These are phyloP conservation scores for Candida nemodendra DNA, from an alignment of 805 yeast genomes.

Conservation along the genomic window DNA sequence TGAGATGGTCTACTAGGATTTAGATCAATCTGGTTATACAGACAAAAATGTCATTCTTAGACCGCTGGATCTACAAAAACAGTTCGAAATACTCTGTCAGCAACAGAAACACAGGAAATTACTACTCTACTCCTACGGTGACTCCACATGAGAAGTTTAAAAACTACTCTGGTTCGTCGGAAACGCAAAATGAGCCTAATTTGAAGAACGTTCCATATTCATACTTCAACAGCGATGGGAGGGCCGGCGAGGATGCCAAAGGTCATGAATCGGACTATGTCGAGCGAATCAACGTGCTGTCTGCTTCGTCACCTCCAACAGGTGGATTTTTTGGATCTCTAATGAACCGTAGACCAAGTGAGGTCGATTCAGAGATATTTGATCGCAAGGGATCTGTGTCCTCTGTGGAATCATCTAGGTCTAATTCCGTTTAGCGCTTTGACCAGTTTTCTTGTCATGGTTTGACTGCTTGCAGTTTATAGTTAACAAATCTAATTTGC, in stretches of 20 bases:
- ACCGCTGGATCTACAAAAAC: slow-evolving; percentile 34
- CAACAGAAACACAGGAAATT: slow-evolving; percentile 27
- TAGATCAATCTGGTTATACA: too few relatives aligned
- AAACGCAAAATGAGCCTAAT: slow-evolving; percentile 27
- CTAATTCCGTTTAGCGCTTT: too few relatives aligned
- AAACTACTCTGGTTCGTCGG: slow-evolving; percentile 6
- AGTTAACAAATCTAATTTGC: too few relatives aligned
- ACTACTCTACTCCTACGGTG: slow-evolving; percentile 16
- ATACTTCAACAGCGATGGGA: slow-evolving; percentile 21
- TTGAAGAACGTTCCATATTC: slow-evolving; percentile 30
- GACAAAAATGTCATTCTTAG: slow-evolving; percentile 35
- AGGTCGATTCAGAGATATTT: too few relatives aligned
- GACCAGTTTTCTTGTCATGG: too few relatives aligned
- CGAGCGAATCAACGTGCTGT: too few relatives aligned
- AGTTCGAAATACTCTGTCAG: slow-evolving; percentile 18
- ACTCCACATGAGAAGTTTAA: slow-evolving; percentile 13
- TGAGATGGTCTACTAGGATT: too few relatives aligned
- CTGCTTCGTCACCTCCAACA: too few relatives aligned
- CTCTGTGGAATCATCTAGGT: too few relatives aligned
- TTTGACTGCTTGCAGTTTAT: too few relatives aligned
- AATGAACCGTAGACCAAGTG: slow-evolving; percentile 2
- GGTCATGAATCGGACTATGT: too few relatives aligned
- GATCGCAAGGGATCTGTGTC: slow-evolving; percentile 17
- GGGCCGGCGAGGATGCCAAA: too few relatives aligned
- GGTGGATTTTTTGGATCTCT: slow-evolving; percentile 2